phyloP scores from a whole-genome alignment of 202 grass and related monocot genomes.

The Setaria viridis region DNA sequence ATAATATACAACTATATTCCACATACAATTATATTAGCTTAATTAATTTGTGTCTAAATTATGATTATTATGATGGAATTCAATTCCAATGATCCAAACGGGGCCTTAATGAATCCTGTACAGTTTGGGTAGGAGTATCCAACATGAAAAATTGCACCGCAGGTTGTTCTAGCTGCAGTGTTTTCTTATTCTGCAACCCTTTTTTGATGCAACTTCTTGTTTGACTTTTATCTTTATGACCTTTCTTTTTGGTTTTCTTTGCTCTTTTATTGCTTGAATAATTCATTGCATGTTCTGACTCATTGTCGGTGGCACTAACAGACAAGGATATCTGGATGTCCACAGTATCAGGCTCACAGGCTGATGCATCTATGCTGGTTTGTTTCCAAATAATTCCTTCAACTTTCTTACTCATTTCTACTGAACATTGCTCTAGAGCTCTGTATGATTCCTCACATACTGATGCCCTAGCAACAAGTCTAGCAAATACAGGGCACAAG shows the following conservation, averaged over 20 bases:
- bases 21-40: no score
- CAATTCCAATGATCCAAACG: no score
- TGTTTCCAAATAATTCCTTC: slow-evolving; percentile 60
- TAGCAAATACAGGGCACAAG: slow-evolving; percentile 59
- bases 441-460: slow-evolving; percentile 66
- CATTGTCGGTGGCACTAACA: slow-evolving; percentile 34
- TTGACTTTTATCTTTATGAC: slow-evolving; percentile 48
- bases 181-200: slow-evolving; percentile 50
- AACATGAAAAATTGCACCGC: slow-evolving; percentile 41
- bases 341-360: slow-evolving; percentile 32
- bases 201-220: slow-evolving; percentile 48
- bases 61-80: no score
- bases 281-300: slow-evolving; percentile 39
- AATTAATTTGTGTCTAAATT: no score
- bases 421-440: slow-evolving; percentile 53
- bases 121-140: slow-evolving; percentile 46
- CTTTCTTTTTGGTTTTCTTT: slow-evolving; percentile 49
- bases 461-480: slow-evolving; percentile 56
- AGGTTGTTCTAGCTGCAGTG: slow-evolving; percentile 39
- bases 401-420: slow-evolving; percentile 54
- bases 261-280: slow-evolving; percentile 44
- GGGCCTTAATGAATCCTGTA: slow-evolving; percentile 51
- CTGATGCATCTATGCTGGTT: slow-evolving; percentile 55
- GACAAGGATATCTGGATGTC: slow-evolving; percentile 53
- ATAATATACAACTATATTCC: no score